phyloP scores from a whole-genome alignment of 179 eudicot species.

The Spergularia azorica region DNA sequence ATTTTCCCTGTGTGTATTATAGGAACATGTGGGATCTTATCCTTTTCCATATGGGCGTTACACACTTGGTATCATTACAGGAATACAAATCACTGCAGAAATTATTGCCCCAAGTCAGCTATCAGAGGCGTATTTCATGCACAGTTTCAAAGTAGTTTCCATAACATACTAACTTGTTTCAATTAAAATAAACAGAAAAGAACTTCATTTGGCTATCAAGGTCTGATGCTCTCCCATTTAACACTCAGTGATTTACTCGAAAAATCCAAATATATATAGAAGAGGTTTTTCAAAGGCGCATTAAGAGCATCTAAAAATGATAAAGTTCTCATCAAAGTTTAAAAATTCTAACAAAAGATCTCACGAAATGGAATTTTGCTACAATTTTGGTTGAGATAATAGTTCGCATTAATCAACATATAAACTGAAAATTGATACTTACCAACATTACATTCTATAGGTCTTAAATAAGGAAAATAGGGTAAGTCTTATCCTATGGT shows the following conservation, averaged over 20 bases:
- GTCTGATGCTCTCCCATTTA: not conserved
- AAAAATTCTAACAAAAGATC: too few relatives aligned
- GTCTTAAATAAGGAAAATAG: too few relatives aligned
- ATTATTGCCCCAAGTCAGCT: not conserved
- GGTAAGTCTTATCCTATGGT: too few relatives aligned
- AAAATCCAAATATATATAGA: not conserved
- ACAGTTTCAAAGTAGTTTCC: not conserved
- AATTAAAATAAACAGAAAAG: not conserved
- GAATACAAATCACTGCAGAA: not conserved
- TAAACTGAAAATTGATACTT: too few relatives aligned
- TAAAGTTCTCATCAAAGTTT: not conserved
- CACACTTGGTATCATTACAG: not conserved
- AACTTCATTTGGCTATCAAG: not conserved
- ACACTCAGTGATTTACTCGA: not conserved
- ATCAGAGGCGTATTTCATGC: not conserved
- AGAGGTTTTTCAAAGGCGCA: too few relatives aligned
- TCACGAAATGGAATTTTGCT: too few relatives aligned
- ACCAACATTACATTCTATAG: too few relatives aligned
- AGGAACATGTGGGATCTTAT: not conserved
- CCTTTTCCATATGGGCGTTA: too few relatives aligned
- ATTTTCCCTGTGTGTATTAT: conserved; percentile 4
- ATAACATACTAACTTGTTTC: not conserved
- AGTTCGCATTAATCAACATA: too few relatives aligned
- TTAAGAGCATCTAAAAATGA: not conserved
- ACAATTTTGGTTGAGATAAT: too few relatives aligned